Evolutionary conservation across 345 rosid species (phyloP), one percentile per base, ranked within the genome.

Genomic region (Acer negundo): DNA sequence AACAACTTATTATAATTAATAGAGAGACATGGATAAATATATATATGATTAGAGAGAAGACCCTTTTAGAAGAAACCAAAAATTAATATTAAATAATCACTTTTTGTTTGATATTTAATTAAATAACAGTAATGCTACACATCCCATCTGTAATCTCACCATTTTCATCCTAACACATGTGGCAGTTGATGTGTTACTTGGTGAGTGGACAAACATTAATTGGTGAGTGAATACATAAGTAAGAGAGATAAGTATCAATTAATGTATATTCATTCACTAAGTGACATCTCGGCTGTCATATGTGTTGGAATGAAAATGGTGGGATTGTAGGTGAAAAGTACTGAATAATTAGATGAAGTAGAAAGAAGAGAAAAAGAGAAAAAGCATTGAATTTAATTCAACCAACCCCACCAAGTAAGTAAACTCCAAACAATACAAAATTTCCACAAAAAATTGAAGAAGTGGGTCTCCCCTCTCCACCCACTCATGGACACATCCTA

Each of bases 351-450:
- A 9, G 56, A 51, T 49, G 55, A 15, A 15, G 4, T 0, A 49
- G 5, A 62, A 31, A 70, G 3, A 10, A 22, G 56, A 31, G 17
- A 56, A 66, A 38, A 3, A 69, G 19, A 31, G 51, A 69, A 20
- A 2, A 66, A 56, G 7, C 64, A 64, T 8, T 26, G 46, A 42
- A 42, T 42, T 35, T 10, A 42, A 42, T 42, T 35, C 49, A 63
- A 53, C 6, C 17, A 58, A 13, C 19, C 31, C 28, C 64, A 12
- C 24, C 77, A 63, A 72, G 73, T 72, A 20, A 69, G 51, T 68
- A 47, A 47, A 59, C n/a, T 56, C 72, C 79, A 74, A 12, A 67
- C 20, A 61, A 74, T 40, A 63, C 61, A 75, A 78, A 19, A 26
- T 10, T 19, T 15, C 56, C 22, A 22, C 16, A 59, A 46, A 51